Conservation (phyloP, 768 basidiomycete genomes). For the Saitozyma podzolica region DNA sequence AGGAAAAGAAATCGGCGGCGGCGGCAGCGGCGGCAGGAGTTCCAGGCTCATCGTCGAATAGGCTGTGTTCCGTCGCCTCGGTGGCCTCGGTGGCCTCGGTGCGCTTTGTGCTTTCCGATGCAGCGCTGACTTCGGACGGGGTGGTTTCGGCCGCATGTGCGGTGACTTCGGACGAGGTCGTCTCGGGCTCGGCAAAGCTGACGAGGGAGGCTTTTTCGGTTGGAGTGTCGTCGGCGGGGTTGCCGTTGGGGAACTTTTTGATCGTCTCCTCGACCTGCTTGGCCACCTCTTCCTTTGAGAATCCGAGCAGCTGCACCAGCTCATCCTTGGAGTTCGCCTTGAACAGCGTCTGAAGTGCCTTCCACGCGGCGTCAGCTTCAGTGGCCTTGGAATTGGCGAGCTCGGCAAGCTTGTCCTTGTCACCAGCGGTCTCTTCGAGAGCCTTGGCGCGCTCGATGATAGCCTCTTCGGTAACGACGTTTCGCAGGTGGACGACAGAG, state of each 20-base stretch:
- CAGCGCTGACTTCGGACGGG: constrained; percentile 71
- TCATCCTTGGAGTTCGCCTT: constrained; percentile 85
- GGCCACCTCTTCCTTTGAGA: constrained; percentile 82
- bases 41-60: constrained; percentile 76
- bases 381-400: constrained; percentile 63
- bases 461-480: constrained; percentile 70
- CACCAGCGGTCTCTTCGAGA: constrained; percentile 65
- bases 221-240: not conserved
- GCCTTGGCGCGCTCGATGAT: constrained; percentile 73
- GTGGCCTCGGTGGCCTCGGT: constrained; percentile 59
- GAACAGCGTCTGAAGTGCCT: constrained; percentile 74
- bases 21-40: constrained; percentile 64
- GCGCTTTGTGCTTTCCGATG: constrained; percentile 61
- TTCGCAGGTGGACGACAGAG: constrained; percentile 74
- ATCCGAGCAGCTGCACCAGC: constrained; percentile 83
- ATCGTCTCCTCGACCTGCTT: constrained; percentile 78
- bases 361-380: constrained; percentile 67
- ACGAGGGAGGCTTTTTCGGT: constrained; percentile 36
- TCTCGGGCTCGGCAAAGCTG: constrained; percentile 1
- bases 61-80: constrained; percentile 71
- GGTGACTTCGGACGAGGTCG: constrained; percentile 10
- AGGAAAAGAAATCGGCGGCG: constrained; percentile 87
- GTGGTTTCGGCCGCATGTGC: constrained; percentile 61
- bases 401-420: constrained; percentile 58
- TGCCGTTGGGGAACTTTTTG: constrained; percentile 55